phyloP scores from a whole-genome alignment of 495 filamentous ascomycete genomes.

The Copromyces sp. region DNA sequence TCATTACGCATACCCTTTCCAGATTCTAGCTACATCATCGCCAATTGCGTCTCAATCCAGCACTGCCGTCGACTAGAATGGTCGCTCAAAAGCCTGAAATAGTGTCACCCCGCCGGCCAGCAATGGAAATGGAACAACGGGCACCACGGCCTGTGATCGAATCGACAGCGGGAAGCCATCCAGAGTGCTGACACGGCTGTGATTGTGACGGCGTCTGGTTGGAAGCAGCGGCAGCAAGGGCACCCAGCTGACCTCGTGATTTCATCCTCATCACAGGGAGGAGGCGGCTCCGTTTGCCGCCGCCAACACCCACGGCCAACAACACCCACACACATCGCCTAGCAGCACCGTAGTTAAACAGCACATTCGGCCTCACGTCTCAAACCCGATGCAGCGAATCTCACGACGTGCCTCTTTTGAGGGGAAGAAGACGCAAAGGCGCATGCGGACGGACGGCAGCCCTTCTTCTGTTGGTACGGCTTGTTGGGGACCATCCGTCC shows the following conservation, averaged over 20 bases:
- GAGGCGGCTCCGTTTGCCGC: slow-evolving; percentile 17
- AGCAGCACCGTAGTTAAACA: neutral
- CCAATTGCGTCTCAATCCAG: slow-evolving; percentile 1
- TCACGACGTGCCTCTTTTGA: neutral
- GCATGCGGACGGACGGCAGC: neutral
- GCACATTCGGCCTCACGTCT: neutral
- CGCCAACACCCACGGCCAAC: slow-evolving; percentile 3
- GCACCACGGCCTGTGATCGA: slow-evolving; percentile 13
- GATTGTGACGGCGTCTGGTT: slow-evolving; percentile 6
- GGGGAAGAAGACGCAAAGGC: neutral
- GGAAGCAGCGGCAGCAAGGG: slow-evolving; percentile 3
- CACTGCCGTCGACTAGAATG: neutral
- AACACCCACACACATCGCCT: neutral
- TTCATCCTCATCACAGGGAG: slow-evolving; percentile 10
- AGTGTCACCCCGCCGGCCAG: neutral
- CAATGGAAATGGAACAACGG: neutral
- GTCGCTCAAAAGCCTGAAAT: neutral
- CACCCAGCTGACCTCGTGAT: slow-evolving; percentile 26
- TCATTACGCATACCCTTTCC: slow-evolving; percentile 1
- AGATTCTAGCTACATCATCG: slow-evolving; percentile 1
- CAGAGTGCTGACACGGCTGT: slow-evolving; percentile 21
- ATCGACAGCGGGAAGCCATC: slow-evolving; percentile 14
- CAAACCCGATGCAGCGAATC: neutral
- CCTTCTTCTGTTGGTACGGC: neutral
- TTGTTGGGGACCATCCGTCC: neutral